Conservation (phyloP, 1,284 basidiomycete species). For the Vanrija pseudolonga region DNA sequence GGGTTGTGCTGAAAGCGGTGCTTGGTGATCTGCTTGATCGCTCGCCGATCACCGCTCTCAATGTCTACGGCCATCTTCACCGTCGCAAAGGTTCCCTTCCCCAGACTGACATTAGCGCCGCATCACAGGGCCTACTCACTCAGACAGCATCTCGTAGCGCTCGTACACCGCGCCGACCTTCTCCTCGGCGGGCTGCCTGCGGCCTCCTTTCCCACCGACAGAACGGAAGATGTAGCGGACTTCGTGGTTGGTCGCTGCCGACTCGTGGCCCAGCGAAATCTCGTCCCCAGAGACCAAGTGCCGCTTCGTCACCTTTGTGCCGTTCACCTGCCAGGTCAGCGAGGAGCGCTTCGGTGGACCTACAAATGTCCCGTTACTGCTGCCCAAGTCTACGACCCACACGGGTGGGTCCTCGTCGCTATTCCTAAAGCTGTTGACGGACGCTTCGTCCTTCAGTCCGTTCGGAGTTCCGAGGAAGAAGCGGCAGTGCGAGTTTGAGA, state of each 20-base stretch:
- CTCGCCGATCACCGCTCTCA: slow-evolving; percentile 42
- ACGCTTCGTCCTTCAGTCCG: slow-evolving; percentile 14
- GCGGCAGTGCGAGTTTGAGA: slow-evolving; percentile 44
- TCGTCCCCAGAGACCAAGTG: slow-evolving; percentile 75
- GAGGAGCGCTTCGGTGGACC: slow-evolving; percentile 37
- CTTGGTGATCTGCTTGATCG: slow-evolving; percentile 49
- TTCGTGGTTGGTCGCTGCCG: slow-evolving; percentile 48
- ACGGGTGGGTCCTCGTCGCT: slow-evolving; percentile 55
- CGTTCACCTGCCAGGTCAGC: slow-evolving; percentile 60
- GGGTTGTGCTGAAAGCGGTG: slow-evolving; percentile 49
- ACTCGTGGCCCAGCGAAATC: slow-evolving; percentile 67
- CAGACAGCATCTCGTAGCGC: slow-evolving; percentile 40
- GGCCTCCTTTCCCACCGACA: slow-evolving; percentile 35
- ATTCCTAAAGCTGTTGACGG: slow-evolving; percentile 29
- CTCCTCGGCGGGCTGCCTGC: slow-evolving; percentile 35
- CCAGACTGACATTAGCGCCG: slow-evolving; percentile 33
- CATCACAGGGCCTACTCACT: slow-evolving; percentile 24
- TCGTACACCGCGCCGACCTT: slow-evolving; percentile 51
- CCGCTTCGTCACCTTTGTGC: slow-evolving; percentile 58
- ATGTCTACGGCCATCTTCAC: slow-evolving; percentile 48
- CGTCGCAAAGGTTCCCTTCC: slow-evolving; percentile 49
- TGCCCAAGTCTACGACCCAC: slow-evolving; percentile 62
- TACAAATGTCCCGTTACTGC: slow-evolving; percentile 83
- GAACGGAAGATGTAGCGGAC: slow-evolving; percentile 53
- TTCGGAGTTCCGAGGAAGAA: slow-evolving; percentile 33